Evolutionary conservation across 1,284 basidiomycete species (phyloP), one percentile per base, ranked within the genome.

Genomic region (Pseudozyma flocculosa): DNA sequence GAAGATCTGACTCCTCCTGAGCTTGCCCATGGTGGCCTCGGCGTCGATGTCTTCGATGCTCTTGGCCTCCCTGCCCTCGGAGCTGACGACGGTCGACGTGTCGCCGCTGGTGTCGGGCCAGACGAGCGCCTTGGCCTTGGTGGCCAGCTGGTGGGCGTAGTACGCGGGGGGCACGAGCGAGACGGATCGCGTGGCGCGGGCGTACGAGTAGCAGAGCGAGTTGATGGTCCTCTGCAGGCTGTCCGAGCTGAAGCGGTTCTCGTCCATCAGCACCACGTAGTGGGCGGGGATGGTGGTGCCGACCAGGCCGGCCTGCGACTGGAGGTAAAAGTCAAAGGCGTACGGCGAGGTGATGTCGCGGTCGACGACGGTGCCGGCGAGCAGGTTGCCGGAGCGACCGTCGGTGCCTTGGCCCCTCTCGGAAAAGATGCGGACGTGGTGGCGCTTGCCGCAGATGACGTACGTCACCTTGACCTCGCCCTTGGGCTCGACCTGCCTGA

Each of bases 351-450:
- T 78, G 21, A 82, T 76, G 14, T 46, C 49, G 7, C 41, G 53
- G 62, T 82, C 82, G 45, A 82, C 79, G 9, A 67, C 61, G 4
- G 60, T 65, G 5, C 70, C 75, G 17, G 78, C 66, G 24, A 79
- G 78, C 32, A 82, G 69, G 54, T 82, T 82, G 70, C 89, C 80
- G 10, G 76, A 78, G 21, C 76, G 59, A 54, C 80, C 79, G 26
- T 52, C 80, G 17, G 21, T 52, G 50, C 81, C 79, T 8, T 32
- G n/a, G 0, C 50, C 36, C 45, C 74, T 62, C 17, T 62, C 43
- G 9, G 78, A 72, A 50, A 81, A 81, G 75, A 82, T 80, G 32
- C 81, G 68, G 50, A 81, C 78, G 57, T 79, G 75, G 67, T 81
- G 81, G 15, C 73, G 46, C 39, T 71, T 71, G 29, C 51, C 55